Percentiles rank a stretch among this genome's conserved stretches.
Evolutionary conservation across 179 eudicot species (phyloP).

Genomic region (Vitellaria paradoxa): DNA sequence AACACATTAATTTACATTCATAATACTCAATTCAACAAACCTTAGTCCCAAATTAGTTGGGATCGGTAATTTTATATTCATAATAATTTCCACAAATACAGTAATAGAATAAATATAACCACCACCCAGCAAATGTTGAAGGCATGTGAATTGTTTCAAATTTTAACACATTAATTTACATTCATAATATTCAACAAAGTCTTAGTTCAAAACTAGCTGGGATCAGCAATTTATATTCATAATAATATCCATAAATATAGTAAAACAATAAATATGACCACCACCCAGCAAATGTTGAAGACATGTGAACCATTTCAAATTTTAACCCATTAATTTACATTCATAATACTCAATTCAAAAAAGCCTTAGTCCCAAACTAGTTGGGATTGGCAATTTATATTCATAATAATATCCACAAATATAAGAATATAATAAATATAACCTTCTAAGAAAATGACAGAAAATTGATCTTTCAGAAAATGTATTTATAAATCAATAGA

Average conservation of each 20-base stretch:
- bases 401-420: too few relatives aligned
- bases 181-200: not conserved
- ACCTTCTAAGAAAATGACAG: not conserved
- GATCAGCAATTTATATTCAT: too few relatives aligned
- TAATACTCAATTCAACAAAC: not conserved
- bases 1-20: not conserved
- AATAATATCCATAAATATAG: not conserved
- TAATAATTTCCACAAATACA: not conserved
- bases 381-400: too few relatives aligned
- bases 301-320: not conserved
- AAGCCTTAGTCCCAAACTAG: too few relatives aligned
- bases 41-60: too few relatives aligned
- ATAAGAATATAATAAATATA: not conserved
- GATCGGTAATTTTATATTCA: too few relatives aligned
- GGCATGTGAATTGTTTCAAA: not conserved
- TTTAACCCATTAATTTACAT: not conserved
- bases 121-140: not conserved
- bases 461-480: not conserved
- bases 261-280: not conserved
- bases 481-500: not conserved
- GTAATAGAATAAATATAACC: not conserved
- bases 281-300: not conserved
- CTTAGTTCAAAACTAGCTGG: too few relatives aligned
- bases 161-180: not conserved
- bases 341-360: not conserved